phyloP scores from a whole-genome alignment of 1,139 yeast species.

The Taphrina betulina region DNA sequence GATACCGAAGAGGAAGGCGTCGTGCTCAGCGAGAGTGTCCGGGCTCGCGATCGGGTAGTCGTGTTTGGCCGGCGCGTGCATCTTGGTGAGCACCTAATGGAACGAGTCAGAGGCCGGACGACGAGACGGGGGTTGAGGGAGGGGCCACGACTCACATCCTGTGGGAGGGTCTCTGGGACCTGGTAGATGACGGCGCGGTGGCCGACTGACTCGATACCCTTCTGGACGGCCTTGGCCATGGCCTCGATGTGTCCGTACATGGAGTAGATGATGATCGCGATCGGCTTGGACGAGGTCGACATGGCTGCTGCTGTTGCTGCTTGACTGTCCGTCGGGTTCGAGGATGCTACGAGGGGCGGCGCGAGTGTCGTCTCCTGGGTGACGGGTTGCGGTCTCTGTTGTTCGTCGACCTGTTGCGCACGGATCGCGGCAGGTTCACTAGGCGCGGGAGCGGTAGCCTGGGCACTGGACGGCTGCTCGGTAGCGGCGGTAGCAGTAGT shows the following conservation, averaged over 20 bases:
- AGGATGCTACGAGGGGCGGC: background rate
- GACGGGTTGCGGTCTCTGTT: background rate
- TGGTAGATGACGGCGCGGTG: conserved; percentile 60
- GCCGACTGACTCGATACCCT: conserved; percentile 61
- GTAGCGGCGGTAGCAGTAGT: background rate
- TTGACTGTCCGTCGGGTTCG: no score
- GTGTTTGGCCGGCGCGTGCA: conserved; percentile 56
- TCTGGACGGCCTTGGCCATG: conserved; percentile 57
- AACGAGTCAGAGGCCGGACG: no score
- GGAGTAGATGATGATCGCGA: conserved; percentile 75
- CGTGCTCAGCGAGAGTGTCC: conserved; percentile 54
- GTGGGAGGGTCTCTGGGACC: conserved; percentile 59
- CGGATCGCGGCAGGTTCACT: background rate
- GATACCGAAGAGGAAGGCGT: conserved; percentile 62
- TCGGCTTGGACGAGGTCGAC: conserved; percentile 51
- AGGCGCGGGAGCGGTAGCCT: background rate
- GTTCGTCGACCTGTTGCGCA: no score
- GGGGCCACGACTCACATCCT: no score
- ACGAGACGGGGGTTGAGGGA: no score
- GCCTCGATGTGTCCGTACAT: conserved; percentile 61
- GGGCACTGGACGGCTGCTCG: no score
- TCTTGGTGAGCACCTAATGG: conserved; percentile 49
- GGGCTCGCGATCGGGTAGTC: conserved; percentile 55
- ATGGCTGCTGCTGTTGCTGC: conserved; percentile 3
- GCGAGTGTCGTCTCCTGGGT: background rate